Evolutionary conservation across 257 asterid genomes (phyloP).

Genomic region (Handroanthus guayacan): DNA sequence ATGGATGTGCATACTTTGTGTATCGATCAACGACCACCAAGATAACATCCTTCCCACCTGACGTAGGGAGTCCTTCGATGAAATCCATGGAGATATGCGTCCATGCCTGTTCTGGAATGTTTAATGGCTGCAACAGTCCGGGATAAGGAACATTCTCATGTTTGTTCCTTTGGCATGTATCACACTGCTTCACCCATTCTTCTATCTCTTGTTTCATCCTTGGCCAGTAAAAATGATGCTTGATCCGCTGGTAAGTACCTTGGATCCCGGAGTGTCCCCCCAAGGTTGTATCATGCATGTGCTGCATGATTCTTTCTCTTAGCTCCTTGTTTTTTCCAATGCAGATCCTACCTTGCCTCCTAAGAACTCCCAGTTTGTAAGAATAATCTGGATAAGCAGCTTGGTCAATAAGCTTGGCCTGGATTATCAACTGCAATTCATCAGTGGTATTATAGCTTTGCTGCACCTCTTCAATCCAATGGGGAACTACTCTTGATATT

Average conservation of each 20-base stretch:
- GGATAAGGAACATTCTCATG: too few relatives aligned
- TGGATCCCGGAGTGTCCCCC: background rate
- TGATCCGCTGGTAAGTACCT: background rate
- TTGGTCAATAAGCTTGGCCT: background rate
- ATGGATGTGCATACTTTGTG: background rate
- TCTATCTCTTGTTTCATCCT: background rate
- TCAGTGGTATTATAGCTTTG: too few relatives aligned
- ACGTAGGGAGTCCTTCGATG: background rate
- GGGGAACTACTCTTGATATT: background rate
- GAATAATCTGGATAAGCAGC: too few relatives aligned
- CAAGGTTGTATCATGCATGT: background rate
- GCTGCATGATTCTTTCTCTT: too few relatives aligned
- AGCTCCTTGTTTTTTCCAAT: too few relatives aligned
- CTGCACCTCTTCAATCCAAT: background rate
- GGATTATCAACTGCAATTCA: background rate
- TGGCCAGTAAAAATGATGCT: background rate
- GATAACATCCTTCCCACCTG: background rate
- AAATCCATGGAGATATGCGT: background rate
- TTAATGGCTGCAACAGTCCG: background rate
- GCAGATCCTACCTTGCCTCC: too few relatives aligned
- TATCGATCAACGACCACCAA: background rate
- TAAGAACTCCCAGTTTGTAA: too few relatives aligned
- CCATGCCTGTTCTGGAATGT: background rate
- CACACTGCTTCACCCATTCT: background rate
- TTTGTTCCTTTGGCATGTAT: too few relatives aligned